Evolutionary conservation across 345 rosid species (phyloP), one percentile per base, ranked within the genome.

Genomic region (Cardamine occulta): DNA sequence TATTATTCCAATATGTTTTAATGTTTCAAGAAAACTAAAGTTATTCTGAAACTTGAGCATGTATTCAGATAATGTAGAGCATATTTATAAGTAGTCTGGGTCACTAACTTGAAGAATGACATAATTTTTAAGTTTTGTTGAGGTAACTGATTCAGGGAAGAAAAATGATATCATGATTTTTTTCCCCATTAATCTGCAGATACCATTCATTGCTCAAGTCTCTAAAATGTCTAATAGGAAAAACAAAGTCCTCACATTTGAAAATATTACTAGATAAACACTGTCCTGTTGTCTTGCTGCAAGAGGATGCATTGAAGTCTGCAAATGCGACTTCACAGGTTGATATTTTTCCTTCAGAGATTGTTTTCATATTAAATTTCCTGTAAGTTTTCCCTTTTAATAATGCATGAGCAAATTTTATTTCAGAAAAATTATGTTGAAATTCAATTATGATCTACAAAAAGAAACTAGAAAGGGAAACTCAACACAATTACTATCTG

Each of bases 181-280:
- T 52, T 48, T 57, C 45, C 47, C 52, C 19, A 32, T 47, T 74
- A 8, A 51, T 49, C 29, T 21, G 57, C 84, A 89, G 98, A 86
- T 89, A 81, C 47, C 96, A 85, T 74, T 84, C 80, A 12, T 80
- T 88, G 77, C 70, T 74, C 56, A 84, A 85, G 78, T 75, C 82
- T 78, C 24, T 91, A 26, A 88, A 81, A 88, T 55, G 44, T 71
- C 86, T 93, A 23, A 81, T 93, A 55, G 84, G 76, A 37, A 85
- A 86, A 80, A 56, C 82, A 51, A 75, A 52, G 42, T 51, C 78
- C 31, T 87, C 92, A 81, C 87, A 86, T 28, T 76, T 86, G 76
- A 51, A 64, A 65, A 83, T 72, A 49, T 82, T 93, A 69, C 81
- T 91, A 82, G 85, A 89, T 56, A 89, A 85, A 82, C 87, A 89